These are phyloP conservation scores for Mycosarcoma mackinlayi DNA, from an alignment of 1,284 basidiomycete species.

Conservation along the genomic window DNA sequence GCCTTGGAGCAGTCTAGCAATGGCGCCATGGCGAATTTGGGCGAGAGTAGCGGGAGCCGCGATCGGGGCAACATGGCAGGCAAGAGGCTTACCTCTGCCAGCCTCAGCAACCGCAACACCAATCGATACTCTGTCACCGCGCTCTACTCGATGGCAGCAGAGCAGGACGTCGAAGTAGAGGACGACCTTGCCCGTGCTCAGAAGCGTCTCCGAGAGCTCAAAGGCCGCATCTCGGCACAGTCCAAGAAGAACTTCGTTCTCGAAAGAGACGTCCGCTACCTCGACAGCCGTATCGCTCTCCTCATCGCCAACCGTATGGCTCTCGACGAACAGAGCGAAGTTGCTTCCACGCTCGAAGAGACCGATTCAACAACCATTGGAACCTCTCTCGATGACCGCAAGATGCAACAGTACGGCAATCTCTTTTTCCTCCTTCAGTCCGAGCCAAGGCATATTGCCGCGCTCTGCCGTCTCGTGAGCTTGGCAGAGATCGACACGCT, in stretches of 20 bases:
- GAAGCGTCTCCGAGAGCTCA: constrained; percentile 92
- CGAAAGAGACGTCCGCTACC: constrained; percentile 96
- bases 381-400: constrained; percentile 82
- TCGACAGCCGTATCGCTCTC: constrained; percentile 95
- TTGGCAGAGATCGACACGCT: constrained; percentile 97
- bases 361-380: constrained; percentile 75
- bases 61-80: constrained; percentile 43
- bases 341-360: constrained; percentile 78
- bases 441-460: constrained; percentile 95
- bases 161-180: constrained; percentile 98
- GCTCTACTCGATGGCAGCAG: constrained; percentile 95
- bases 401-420: constrained; percentile 93
- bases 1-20: constrained; percentile 35
- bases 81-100: constrained; percentile 52
- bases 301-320: constrained; percentile 99
- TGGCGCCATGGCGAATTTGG: constrained; percentile 22
- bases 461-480: constrained; percentile 95
- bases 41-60: constrained; percentile 41
- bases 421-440: constrained; percentile 98
- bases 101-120: constrained; percentile 75
- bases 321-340: constrained; percentile 81
- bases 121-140: constrained; percentile 97
- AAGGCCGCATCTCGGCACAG: constrained; percentile 96
- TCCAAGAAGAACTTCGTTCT: constrained; percentile 99
- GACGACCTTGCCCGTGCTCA: constrained; percentile 96